A percentile compares a stretch with the other conserved stretches of the same genome.
Conservation (phyloP, 805 yeast species). For the Scheffersomyces spartinae region DNA sequence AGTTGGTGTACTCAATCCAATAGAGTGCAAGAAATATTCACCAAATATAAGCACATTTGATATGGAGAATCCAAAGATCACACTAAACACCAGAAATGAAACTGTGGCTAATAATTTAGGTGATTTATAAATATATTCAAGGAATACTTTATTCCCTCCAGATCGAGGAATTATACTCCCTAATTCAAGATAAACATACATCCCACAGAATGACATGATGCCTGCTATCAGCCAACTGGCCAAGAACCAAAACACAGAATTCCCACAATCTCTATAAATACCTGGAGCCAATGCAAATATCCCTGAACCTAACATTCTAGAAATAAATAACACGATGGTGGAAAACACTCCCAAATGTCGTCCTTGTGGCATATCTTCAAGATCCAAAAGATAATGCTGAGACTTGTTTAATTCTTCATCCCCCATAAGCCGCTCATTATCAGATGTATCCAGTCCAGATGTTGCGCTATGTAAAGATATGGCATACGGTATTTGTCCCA, state of each 20-base stretch:
- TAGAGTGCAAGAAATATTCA: constrained; percentile 38
- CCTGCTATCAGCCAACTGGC: constrained; percentile 56
- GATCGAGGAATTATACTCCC: constrained; percentile 63
- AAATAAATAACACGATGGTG: constrained; percentile 49
- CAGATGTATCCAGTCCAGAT: no score
- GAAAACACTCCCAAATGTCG: constrained; percentile 63
- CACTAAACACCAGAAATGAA: constrained; percentile 35
- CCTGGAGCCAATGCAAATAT: constrained; percentile 65
- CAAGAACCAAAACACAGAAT: constrained; percentile 50
- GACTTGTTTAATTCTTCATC: no score
- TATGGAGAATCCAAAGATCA: constrained; percentile 43
- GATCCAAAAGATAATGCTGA: constrained; percentile 19
- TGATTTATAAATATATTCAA: constrained; percentile 52
- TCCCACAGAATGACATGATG: constrained; percentile 51
- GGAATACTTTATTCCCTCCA: constrained; percentile 66
- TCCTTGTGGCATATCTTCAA: constrained; percentile 58
- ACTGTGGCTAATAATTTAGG: constrained; percentile 49
- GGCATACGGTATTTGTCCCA: no score
- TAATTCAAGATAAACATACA: constrained; percentile 54
- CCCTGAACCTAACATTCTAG: constrained; percentile 69
- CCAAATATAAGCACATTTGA: constrained; percentile 53
- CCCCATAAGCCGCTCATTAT: no score
- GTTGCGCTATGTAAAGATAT: no score
- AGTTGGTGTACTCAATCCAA: constrained; percentile 30
- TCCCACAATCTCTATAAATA: constrained; percentile 56